Base-by-base conservation (phyloP, 495 filamentous ascomycete genomes). In the Bacidia rubella region DNA sequence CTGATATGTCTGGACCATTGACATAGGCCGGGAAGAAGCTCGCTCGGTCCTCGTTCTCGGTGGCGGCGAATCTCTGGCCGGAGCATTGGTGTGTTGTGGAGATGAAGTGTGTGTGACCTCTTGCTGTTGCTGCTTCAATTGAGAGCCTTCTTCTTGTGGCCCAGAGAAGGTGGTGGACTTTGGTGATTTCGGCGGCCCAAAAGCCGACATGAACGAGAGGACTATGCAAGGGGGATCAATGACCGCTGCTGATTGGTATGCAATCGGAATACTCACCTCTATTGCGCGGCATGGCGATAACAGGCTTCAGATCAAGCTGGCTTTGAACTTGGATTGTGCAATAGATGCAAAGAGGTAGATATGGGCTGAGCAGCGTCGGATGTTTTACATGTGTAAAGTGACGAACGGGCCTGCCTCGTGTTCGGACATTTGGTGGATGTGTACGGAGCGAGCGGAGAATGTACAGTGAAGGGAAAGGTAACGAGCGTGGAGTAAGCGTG, bases 1-100 rank as follows among this genome's bases (percentile, higher is more conserved):
- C 56, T 92, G 85, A 63, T 90, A 90, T 38, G 86, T 80, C 60
- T 95, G 86, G 17, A 77, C 63, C 68, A 81, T 79, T 12, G 80
- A 83, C 35, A 70, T 71, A 10, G 80, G 80, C 40, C 81, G 70
- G 22, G 77, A 77, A 4, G 68, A 65, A 20, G 65, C 64, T 44
- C 67, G 67, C 52, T 66, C 70, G 5, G 47, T 49, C 39, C 59
- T 54, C 12, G 60, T 65, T 53, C 53, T 51, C 2, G 57, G 24
- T 3, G 59, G 63, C 12, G 60, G 63, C 23, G 70, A 69, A 21
- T 70, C 67, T 58, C 59, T 50, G 35, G 56, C 41, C 22, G 62
- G 54, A 2, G 50, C 54, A 19, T 59, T 54, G 38, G 47, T 40
- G 54, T 59, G 55, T 35, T 63, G 54, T 38, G 58, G 48, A 24